These are phyloP conservation scores for Thielaviopsis euricoi DNA, from an alignment of 2,329 filamentous ascomycete genomes.

Conservation along the genomic window DNA sequence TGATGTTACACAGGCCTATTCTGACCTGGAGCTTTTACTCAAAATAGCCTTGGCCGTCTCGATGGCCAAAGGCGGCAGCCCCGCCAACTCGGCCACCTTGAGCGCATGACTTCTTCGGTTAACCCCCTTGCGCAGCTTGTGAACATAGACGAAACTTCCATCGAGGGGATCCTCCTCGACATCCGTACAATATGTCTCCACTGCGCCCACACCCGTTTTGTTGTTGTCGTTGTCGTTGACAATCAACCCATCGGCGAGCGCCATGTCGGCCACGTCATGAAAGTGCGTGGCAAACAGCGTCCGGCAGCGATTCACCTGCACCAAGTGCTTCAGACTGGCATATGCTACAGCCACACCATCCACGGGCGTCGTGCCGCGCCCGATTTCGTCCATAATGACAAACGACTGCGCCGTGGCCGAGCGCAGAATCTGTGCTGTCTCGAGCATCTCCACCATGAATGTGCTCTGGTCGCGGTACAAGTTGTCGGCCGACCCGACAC, in stretches of 20 bases:
- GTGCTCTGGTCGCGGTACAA: conserved; percentile 91
- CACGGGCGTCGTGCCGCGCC: conserved; percentile 80
- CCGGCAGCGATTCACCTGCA: conserved; percentile 59
- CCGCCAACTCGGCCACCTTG: conserved; percentile 82
- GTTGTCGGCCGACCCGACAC: conserved; percentile 86
- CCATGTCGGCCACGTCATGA: conserved; percentile 63
- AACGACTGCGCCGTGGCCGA: conserved; percentile 72
- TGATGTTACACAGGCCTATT: not conserved
- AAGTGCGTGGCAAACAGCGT: conserved; percentile 93
- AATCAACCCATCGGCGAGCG: conserved; percentile 16
- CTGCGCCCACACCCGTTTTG: conserved; percentile 10
- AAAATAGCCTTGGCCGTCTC: conserved; percentile 35
- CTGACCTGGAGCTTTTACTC: not conserved
- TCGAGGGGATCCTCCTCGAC: conserved; percentile 51
- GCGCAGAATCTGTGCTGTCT: conserved; percentile 79
- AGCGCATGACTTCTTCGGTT: conserved; percentile 82
- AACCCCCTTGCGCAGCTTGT: conserved; percentile 63
- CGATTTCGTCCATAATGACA: conserved; percentile 97
- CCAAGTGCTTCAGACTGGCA: conserved; percentile 72
- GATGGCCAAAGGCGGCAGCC: conserved; percentile 58
- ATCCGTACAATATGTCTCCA: conserved; percentile 79
- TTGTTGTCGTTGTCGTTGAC: not conserved
- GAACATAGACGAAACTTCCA: conserved; percentile 69
- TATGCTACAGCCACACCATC: conserved; percentile 84
- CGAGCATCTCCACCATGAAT: conserved; percentile 99